Evolutionary conservation across 768 basidiomycete genomes (phyloP), one percentile per base, ranked within the genome.

Genomic region (Lepiota venenata): DNA sequence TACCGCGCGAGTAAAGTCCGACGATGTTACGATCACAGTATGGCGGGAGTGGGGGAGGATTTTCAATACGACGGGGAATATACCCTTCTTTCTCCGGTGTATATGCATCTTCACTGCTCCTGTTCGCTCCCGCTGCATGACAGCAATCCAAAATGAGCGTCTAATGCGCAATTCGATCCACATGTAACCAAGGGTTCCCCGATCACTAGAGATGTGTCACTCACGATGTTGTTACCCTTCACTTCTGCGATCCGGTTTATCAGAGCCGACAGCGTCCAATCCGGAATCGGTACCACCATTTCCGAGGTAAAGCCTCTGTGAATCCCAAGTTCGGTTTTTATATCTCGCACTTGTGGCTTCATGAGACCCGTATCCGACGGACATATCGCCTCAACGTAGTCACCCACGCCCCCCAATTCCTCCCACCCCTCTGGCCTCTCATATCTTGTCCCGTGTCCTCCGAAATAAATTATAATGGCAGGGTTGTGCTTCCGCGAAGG

Each of bases 81-180:
- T 59, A 62, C 6, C 47, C 49, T 1, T 56, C 50, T 35, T 40
- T 38, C 7, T n/a, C 55, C 8, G n/a, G 39, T 25, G 38, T 11
- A 14, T 14, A 10, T 2, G 40, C 32, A 25, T 44, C 41, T 7
- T 45, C 37, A 3, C 8, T 18, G 22, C 45, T 27, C 11, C 75
- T 67, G 10, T 64, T 69, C 9, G 71, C 64, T 0, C 74, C 72
- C 1, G 64, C 73, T 4, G 78, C 74, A 58, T 69, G 64, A 57
- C 78, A 79, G 44, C 78, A 78, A 50, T 78, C 78, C 5, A 79
- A 63, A 42, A 79, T 73, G 14, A 79, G 61, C 10, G 72, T 76
- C 78, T 79, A 50, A 15, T 39, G 11, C 7, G 18, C 2, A 18
- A 25, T 44, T 9, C 3, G 32, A 32, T 32, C 8, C 32, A 32